A percentile compares a stretch with the other conserved stretches of the same genome.
These are phyloP conservation scores for Colletotrichum sp. DNA, from an alignment of 2,329 filamentous ascomycete species.

Conservation along the genomic window DNA sequence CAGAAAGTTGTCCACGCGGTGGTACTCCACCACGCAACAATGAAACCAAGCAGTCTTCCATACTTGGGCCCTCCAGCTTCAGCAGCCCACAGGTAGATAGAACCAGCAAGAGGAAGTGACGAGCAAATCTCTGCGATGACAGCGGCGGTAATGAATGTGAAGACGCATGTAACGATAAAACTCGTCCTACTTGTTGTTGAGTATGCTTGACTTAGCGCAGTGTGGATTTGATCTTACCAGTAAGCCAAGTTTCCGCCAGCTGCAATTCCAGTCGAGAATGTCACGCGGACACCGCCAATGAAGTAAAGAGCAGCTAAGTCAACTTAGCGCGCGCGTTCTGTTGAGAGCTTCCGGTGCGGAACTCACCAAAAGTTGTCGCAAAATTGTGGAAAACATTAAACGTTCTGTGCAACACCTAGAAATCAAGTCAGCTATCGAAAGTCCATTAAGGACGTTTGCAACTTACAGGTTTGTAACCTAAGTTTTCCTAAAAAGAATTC, in stretches of 20 bases:
- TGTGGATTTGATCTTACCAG: slow-evolving; percentile 43
- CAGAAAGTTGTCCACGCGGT: slow-evolving; percentile 67
- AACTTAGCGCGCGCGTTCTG: slow-evolving; percentile 12
- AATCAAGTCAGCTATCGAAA: neutral
- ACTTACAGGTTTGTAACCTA: slow-evolving; percentile 15
- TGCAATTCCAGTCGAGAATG: slow-evolving; percentile 66
- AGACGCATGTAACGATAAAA: slow-evolving; percentile 63
- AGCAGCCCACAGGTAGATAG: slow-evolving; percentile 67
- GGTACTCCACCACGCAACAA: slow-evolving; percentile 70
- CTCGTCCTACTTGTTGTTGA: slow-evolving; percentile 51
- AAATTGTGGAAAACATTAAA: slow-evolving; percentile 65
- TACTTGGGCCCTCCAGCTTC: slow-evolving; percentile 60
- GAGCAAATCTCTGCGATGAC: slow-evolving; percentile 67
- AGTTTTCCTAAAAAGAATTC: neutral
- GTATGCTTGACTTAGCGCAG: neutral
- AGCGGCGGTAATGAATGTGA: slow-evolving; percentile 65
- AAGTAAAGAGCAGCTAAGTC: slow-evolving; percentile 62
- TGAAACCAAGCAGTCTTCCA: slow-evolving; percentile 61
- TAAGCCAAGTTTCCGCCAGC: slow-evolving; percentile 66
- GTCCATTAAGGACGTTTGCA: neutral
- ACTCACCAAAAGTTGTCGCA: slow-evolving; percentile 60
- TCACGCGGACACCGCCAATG: slow-evolving; percentile 63
- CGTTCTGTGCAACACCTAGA: slow-evolving; percentile 59
- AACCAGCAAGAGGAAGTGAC: slow-evolving; percentile 62
- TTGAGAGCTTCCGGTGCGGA: neutral